Base-by-base conservation (phyloP, 164 flowering plant genomes). In the Kalanchoe fedtschenkoi region DNA sequence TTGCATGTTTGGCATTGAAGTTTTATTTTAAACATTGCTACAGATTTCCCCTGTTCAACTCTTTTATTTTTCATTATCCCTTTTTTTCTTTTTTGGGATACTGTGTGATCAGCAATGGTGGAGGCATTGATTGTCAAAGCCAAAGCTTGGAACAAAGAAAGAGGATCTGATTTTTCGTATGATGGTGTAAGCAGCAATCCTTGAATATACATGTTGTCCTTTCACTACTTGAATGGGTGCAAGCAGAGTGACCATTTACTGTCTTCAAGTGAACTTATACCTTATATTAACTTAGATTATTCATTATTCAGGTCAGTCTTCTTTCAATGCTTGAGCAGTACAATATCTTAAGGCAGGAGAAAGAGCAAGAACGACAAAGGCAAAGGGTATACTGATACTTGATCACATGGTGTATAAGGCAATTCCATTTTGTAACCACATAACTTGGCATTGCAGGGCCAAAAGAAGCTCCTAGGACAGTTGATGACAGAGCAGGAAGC, bases 401-500 rank as follows among this genome's bases (percentile, higher is more conserved):
- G 30, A 13, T 24, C 15, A 47, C 26, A 2, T 22, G 30, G 14
- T 8, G 3, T 24, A 47, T 47, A 24, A 2, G 22, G 5, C 2
- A 24, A 47, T 47, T 24, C 10, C 7, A 6, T 37, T 47, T 16
- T 47, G 30, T 24, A 8, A 1, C 55, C 30, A 47, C 55, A 11
- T 47, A 15, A 24, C 15, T 63, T 26, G 53, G 2, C 35, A 35
- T 16, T 21, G 44, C 61, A 82, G 84, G 83, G 78, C 29, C 78
- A 73, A 54, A 82, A 77, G 77, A 83, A 70, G 70, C 83, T 84
- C 56, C 82, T 86, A 64, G 96, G 81, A 58, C 93, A 87, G 73
- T 67, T 80, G 22, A 78, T 85, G 34, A 79, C 87, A 51, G 85
- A 87, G 68, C 89, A 89, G 72, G 96, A 89, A 65, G 85, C 75